Conservation (phyloP, 352 stramenopile genomes). For the Pythium phragmiticola region DNA sequence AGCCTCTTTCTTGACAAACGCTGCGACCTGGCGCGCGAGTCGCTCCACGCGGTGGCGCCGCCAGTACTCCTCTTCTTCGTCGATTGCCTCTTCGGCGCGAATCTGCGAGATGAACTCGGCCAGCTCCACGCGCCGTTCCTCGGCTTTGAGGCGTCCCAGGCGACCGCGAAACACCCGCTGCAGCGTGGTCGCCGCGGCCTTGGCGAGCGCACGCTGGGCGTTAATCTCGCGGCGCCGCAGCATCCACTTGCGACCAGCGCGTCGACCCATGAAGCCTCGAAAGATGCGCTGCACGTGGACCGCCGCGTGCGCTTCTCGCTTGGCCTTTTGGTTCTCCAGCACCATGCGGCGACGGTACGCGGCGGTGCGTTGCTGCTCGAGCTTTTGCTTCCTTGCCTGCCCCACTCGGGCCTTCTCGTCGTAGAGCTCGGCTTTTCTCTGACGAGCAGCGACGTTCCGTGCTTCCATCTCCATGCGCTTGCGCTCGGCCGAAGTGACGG, state of each 20-base stretch:
- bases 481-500: conserved; percentile 37
- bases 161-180: conserved; percentile 88
- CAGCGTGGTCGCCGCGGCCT: conserved; percentile 77
- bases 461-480: conserved; percentile 54
- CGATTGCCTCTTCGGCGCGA: conserved; percentile 86
- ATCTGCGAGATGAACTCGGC: conserved; percentile 93
- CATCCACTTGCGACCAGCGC: conserved; percentile 83
- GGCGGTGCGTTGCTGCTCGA: conserved; percentile 60
- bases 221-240: conserved; percentile 82
- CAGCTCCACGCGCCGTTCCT: conserved; percentile 86
- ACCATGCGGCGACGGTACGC: conserved; percentile 68
- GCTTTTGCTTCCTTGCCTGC: conserved; percentile 57
- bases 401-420: conserved; percentile 61
- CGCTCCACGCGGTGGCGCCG: conserved; percentile 51
- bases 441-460: conserved; percentile 39
- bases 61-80: conserved; percentile 87
- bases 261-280: conserved; percentile 74
- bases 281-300: conserved; percentile 74
- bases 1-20: conserved; percentile 66
- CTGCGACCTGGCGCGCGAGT: conserved; percentile 44
- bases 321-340: conserved; percentile 59
- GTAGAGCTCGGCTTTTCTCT: conserved; percentile 39
- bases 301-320: conserved; percentile 46
- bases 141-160: conserved; percentile 75
- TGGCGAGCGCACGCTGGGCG: conserved; percentile 72